Evolutionary conservation across 176 grass and related monocot species (phyloP).

Genomic region (Eragrostis nindensis): DNA sequence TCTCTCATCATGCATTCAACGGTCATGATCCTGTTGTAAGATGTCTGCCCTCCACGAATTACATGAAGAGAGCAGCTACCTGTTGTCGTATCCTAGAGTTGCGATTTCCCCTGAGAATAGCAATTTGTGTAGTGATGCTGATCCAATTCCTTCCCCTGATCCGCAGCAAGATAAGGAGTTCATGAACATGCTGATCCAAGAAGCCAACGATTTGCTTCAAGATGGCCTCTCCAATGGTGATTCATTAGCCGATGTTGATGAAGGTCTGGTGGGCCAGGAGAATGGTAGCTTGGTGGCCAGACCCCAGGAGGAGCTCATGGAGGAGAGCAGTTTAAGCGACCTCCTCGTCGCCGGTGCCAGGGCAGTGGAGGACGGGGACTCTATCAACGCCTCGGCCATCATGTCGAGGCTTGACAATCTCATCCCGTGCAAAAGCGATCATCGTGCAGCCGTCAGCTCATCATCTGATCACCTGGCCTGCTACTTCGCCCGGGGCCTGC

Average conservation of each 20-base stretch:
- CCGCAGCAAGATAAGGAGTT: conserved; percentile 28
- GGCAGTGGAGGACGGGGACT: conserved; percentile 37
- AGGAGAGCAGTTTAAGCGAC: conserved; percentile 35
- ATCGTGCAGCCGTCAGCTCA: neutral
- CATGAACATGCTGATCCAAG: conserved; percentile 33
- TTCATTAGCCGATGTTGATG: neutral
- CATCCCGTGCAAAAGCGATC: neutral
- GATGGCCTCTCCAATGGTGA: conserved; percentile 12
- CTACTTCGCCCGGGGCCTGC: conserved; percentile 47
- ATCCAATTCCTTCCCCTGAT: conserved; percentile 8
- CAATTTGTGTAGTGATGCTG: neutral
- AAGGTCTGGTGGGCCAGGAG: neutral
- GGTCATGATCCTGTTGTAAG: no score
- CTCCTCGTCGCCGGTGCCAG: conserved; percentile 41
- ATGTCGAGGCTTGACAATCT: conserved; percentile 40
- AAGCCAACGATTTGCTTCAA: conserved; percentile 3
- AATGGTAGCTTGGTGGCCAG: conserved; percentile 18
- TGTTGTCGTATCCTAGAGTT: conserved; percentile 39
- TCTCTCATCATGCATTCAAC: no score
- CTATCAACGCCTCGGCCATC: conserved; percentile 14
- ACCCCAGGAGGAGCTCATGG: conserved; percentile 39
- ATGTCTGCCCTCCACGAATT: no score
- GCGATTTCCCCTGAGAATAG: neutral
- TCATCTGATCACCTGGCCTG: conserved; percentile 10
- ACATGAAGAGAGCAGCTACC: conserved; percentile 41